These are phyloP conservation scores for Fraxinus pennsylvanica DNA, from an alignment of 257 asterid genomes.

Conservation along the genomic window DNA sequence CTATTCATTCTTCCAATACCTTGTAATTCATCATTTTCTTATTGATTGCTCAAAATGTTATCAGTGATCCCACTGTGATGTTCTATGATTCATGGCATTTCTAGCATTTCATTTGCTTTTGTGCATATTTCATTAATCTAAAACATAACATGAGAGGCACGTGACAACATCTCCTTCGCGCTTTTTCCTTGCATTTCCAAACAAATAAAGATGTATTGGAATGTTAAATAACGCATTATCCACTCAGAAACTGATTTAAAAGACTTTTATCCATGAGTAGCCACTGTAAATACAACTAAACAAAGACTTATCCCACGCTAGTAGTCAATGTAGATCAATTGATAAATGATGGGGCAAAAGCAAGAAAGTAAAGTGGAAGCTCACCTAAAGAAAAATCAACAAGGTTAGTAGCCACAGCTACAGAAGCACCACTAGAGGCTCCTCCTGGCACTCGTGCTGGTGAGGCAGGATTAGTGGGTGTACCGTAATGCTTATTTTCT, in stretches of 20 bases:
- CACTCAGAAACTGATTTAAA: background rate
- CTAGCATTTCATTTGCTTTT: background rate
- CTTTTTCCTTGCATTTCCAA: background rate
- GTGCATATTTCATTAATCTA: background rate
- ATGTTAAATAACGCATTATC: background rate
- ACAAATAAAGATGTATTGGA: background rate
- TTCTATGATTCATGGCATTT: background rate
- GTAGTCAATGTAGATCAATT: background rate
- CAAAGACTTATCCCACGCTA: background rate
- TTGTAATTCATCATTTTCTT: background rate
- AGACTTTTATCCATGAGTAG: background rate
- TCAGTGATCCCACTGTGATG: background rate
- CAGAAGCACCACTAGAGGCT: conserved; percentile 98
- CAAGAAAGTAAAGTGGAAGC: conserved; percentile 25
- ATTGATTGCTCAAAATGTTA: background rate
- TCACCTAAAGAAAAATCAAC: conserved; percentile 94
- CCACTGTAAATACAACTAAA: background rate
- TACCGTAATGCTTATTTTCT: conserved; percentile 76
- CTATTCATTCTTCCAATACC: too few species aligned
- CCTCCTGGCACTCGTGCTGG: conserved; percentile 87
- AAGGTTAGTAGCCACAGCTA: conserved; percentile 82
- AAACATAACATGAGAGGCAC: background rate
- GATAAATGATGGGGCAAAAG: background rate
- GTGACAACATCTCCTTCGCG: background rate
- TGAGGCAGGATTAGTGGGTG: conserved; percentile 90